phyloP scores from a whole-genome alignment of 352 stramenopile genomes.

The Pythium biforme region DNA sequence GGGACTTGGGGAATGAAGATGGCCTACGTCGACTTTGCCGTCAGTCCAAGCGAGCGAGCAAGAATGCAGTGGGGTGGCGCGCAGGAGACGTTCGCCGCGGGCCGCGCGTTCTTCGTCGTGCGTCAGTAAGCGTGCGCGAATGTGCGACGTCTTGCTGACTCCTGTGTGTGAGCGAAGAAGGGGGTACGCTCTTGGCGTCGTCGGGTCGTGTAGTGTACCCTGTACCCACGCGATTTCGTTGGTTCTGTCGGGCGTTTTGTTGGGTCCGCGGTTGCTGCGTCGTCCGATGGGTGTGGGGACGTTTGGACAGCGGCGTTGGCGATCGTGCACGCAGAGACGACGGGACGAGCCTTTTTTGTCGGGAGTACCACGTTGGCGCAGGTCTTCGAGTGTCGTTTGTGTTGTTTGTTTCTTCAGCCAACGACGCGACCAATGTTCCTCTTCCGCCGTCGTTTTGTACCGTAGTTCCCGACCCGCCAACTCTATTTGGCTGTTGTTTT shows the following conservation, averaged over 20 bases:
- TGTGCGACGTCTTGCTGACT: background rate
- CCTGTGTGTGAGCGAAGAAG: background rate
- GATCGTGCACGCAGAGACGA: background rate
- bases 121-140: background rate
- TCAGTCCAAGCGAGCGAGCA: background rate
- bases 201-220: conserved; percentile 1
- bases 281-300: background rate
- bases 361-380: too few relatives aligned
- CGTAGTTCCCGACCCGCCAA: background rate
- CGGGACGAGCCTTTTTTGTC: background rate
- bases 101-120: background rate
- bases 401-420: conserved; percentile 5
- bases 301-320: background rate
- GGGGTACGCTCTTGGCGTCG: background rate
- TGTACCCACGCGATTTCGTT: background rate
- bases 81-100: background rate
- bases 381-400: background rate
- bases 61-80: background rate
- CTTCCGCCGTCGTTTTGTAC: background rate
- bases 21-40: too few relatives aligned
- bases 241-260: background rate
- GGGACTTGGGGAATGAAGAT: background rate
- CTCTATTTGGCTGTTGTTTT: background rate
- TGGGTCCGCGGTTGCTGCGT: background rate
- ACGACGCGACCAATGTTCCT: conserved; percentile 7